phyloP scores from a whole-genome alignment of 345 rosid species.

The Gossypium thurberi region DNA sequence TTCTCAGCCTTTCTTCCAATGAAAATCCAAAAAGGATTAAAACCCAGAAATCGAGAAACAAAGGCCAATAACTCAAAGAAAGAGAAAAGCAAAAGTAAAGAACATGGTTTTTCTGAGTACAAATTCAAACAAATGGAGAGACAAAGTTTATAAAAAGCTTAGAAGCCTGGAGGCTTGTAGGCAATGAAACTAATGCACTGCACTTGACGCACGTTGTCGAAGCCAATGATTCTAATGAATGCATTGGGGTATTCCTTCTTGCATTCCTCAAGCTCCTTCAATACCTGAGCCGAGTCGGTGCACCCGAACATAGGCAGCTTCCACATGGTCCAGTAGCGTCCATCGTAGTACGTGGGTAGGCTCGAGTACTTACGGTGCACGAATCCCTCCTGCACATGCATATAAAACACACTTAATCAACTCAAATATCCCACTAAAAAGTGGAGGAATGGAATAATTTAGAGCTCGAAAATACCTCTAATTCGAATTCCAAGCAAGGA shows the following conservation, averaged over 20 bases:
- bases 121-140: not conserved
- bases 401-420: not conserved
- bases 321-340: constrained; percentile 53
- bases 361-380: constrained; percentile 30
- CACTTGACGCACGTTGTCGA: constrained; percentile 44
- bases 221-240: constrained; percentile 33
- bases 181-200: constrained; percentile 50
- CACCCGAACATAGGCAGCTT: constrained; percentile 54
- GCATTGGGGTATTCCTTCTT: constrained; percentile 25
- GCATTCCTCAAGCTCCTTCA: constrained; percentile 37
- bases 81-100: too few species aligned
- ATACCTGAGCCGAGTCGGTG: constrained; percentile 29
- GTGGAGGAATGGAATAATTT: not conserved
- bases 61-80: not conserved
- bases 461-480: constrained; percentile 19
- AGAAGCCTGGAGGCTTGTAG: constrained; percentile 14
- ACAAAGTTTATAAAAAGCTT: not conserved
- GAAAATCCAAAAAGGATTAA: not conserved
- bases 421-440: not conserved
- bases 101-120: not conserved
- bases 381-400: constrained; percentile 19
- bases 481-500: constrained; percentile 43
- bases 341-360: constrained; percentile 39
- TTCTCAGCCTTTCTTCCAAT: constrained; percentile 3
- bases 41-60: not conserved